These are phyloP conservation scores for Triticum monococcum DNA, from an alignment of 176 grass and related monocot genomes.

Conservation along the genomic window DNA sequence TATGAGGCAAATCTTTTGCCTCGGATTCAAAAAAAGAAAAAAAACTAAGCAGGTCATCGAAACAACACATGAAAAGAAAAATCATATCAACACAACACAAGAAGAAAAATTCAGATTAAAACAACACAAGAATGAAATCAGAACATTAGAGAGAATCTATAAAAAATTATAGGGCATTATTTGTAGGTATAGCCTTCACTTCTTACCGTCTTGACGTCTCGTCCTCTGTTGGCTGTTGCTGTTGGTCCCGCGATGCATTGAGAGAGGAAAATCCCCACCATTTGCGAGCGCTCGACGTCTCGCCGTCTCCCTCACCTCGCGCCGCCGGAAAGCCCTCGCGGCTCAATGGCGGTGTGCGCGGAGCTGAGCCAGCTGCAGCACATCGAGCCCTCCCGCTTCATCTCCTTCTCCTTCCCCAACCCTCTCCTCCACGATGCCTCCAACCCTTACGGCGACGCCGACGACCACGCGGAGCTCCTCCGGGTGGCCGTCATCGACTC, in stretches of 20 bases:
- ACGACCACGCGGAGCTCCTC: constrained; percentile 34
- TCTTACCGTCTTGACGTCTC: no score
- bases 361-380: constrained; percentile 41
- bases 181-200: no score
- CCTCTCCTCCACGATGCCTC: constrained; percentile 45
- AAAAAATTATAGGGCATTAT: no score
- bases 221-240: background rate
- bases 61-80: no score
- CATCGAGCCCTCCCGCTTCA: constrained; percentile 61
- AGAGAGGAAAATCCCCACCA: background rate
- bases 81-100: no score
- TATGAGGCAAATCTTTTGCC: no score
- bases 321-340: background rate
- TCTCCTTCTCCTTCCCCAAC: constrained; percentile 73
- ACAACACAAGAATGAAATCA: no score
- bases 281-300: background rate
- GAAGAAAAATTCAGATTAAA: no score
- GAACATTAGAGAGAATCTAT: no score
- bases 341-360: constrained; percentile 32
- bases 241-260: background rate
- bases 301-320: background rate
- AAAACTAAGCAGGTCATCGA: no score
- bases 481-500: constrained; percentile 76
- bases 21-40: no score
- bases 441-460: constrained; percentile 33